Evolutionary conservation across 208 protist species (phyloP).

Genomic region (Acanthamoeba healyi): DNA sequence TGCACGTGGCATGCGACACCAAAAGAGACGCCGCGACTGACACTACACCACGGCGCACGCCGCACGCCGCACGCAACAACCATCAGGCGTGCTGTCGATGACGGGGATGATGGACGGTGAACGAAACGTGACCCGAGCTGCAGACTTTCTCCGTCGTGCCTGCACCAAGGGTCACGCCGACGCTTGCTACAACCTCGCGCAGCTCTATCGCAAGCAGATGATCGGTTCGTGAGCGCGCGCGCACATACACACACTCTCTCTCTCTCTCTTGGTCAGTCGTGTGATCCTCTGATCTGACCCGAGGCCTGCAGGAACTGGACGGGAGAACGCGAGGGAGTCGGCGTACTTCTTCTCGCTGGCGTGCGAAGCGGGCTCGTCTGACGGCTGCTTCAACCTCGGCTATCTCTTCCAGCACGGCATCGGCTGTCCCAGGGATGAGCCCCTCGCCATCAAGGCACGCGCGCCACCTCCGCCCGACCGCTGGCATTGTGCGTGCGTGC

Average conservation of each 20-base stretch:
- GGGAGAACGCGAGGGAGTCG: not conserved
- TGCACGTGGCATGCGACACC: not conserved
- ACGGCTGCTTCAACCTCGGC: conserved; percentile 23
- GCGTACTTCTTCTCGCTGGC: conserved; percentile 7
- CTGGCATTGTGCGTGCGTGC: not conserved
- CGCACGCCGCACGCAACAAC: not conserved
- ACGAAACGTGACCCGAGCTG: not conserved
- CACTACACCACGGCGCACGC: not conserved
- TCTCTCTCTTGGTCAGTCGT: not conserved
- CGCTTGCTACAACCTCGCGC: conserved; percentile 34
- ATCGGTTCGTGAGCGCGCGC: not conserved
- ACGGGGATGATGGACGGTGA: not conserved
- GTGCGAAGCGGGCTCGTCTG: not conserved
- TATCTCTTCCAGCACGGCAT: conserved; percentile 50
- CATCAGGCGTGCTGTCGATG: conserved; percentile 25
- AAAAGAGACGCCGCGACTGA: too few species aligned
- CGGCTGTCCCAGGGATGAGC: not conserved
- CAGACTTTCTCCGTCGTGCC: not conserved
- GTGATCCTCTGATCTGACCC: not conserved
- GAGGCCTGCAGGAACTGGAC: not conserved
- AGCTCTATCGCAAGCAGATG: conserved; percentile 55
- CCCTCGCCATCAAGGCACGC: not conserved
- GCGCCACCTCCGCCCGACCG: not conserved
- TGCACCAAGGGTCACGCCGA: not conserved
- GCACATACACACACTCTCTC: not conserved